A percentile compares a stretch with the other conserved stretches of the same genome.
phyloP scores from a whole-genome alignment of 768 basidiomycete genomes.

The Saitozyma sp. region DNA sequence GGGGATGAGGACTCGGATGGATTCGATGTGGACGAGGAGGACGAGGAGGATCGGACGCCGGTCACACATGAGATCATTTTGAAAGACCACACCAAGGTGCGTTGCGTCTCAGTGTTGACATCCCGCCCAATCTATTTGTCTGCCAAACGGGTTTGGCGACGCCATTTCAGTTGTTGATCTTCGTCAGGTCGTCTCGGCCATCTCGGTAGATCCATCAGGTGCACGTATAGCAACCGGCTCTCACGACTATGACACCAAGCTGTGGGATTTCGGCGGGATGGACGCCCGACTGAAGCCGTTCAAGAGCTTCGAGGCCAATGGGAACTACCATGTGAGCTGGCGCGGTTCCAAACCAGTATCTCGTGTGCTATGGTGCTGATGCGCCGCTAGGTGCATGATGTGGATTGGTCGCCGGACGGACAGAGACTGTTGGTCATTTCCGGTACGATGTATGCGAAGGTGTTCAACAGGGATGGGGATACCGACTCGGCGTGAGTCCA shows the following conservation, averaged over 20 bases:
- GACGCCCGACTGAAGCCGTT: constrained; percentile 82
- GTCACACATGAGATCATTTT: constrained; percentile 85
- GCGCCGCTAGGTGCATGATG: constrained; percentile 73
- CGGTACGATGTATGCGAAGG: constrained; percentile 80
- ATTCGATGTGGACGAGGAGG: constrained; percentile 27
- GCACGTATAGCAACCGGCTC: constrained; percentile 87
- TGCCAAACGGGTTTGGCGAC: constrained; percentile 7
- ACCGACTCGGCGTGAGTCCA: constrained; percentile 64
- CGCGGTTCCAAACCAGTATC: constrained; percentile 6
- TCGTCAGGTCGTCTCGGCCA: constrained; percentile 72
- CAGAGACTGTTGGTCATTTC: constrained; percentile 82
- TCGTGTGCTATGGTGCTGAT: neutral
- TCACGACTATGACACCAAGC: constrained; percentile 95
- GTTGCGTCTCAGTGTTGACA: neutral
- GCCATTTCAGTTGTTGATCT: no score
- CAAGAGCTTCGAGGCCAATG: constrained; percentile 93
- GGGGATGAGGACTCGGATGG: constrained; percentile 55
- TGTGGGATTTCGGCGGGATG: constrained; percentile 99
- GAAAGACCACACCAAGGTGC: constrained; percentile 86
- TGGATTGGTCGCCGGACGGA: constrained; percentile 85
- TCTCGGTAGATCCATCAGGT: constrained; percentile 89
- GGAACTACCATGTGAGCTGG: constrained; percentile 75
- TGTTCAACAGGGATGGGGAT: constrained; percentile 90
- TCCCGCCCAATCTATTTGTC: constrained; percentile 5
- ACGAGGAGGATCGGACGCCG: constrained; percentile 65